Percentiles rank a stretch among this genome's conserved stretches.
Conservation (phyloP, 768 basidiomycete genomes). For the Sarcodon sp. region DNA sequence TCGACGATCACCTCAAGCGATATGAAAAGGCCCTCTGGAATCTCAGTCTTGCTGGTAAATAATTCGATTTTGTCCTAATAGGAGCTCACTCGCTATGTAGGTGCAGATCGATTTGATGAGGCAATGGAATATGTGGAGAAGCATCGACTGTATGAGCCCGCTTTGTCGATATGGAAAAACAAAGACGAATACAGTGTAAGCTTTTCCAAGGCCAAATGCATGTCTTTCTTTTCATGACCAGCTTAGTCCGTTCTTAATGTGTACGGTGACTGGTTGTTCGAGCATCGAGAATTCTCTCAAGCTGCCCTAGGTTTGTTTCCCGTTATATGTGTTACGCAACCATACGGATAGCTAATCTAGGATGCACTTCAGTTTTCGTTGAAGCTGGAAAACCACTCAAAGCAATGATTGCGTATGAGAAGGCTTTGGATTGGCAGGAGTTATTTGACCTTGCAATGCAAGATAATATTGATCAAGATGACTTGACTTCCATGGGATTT, state of each 20-base stretch:
- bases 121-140: slow-evolving; percentile 68
- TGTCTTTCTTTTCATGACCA: not conserved
- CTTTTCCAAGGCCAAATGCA: not conserved
- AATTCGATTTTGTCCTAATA: not conserved
- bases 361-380: slow-evolving; percentile 44
- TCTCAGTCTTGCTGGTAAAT: slow-evolving; percentile 58
- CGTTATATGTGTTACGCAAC: not conserved
- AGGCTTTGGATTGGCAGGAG: slow-evolving; percentile 82
- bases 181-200: slow-evolving; percentile 52
- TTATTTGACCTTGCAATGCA: slow-evolving; percentile 69
- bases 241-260: slow-evolving; percentile 49
- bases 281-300: slow-evolving; percentile 69
- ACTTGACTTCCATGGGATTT: slow-evolving; percentile 53
- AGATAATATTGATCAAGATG: slow-evolving; percentile 35
- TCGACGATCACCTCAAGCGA: slow-evolving; percentile 85
- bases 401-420: slow-evolving; percentile 83
- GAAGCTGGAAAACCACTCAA: slow-evolving; percentile 52
- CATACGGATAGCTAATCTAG: not conserved
- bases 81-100: slow-evolving; percentile 20
- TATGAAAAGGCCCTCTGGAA: slow-evolving; percentile 63
- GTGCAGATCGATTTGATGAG: slow-evolving; percentile 62
- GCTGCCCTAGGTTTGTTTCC: slow-evolving; percentile 58
- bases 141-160: slow-evolving; percentile 63
- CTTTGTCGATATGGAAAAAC: slow-evolving; percentile 61
- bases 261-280: slow-evolving; percentile 84